Percentiles rank a stretch among this genome's conserved stretches.
Conservation (phyloP, 1,284 basidiomycete genomes). For the Amylostereum areolatum region DNA sequence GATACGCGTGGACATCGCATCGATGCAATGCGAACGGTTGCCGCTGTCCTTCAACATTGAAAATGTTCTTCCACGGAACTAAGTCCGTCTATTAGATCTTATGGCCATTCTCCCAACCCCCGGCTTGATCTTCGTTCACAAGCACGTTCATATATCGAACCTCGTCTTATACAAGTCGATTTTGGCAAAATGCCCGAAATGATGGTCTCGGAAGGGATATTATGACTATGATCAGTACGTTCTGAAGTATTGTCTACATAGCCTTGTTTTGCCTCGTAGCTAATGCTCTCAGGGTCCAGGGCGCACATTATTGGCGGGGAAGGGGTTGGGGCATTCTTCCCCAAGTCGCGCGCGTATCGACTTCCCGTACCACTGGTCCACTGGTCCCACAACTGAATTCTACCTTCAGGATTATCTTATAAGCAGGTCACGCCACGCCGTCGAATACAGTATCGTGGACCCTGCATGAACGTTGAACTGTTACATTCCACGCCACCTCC, state of each 20-base stretch:
- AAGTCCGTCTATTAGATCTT: conserved; percentile 26
- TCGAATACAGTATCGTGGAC: conserved; percentile 36
- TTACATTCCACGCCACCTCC: conserved; percentile 16
- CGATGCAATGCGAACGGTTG: conserved; percentile 11
- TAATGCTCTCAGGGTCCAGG: too few relatives aligned
- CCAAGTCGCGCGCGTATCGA: conserved; percentile 40
- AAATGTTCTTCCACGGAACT: conserved; percentile 23
- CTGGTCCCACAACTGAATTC: background rate
- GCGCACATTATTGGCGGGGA: conserved; percentile 21
- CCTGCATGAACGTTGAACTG: conserved; percentile 33
- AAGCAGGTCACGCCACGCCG: conserved; percentile 50
- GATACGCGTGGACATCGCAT: background rate
- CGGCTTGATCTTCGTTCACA: conserved; percentile 29
- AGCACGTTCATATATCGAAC: conserved; percentile 30
- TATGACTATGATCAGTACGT: conserved; percentile 35
- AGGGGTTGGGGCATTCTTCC: conserved; percentile 46
- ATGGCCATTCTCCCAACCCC: conserved; percentile 30
- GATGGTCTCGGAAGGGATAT: conserved; percentile 30
- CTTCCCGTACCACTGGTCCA: too few relatives aligned
- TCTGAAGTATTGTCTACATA: too few relatives aligned
- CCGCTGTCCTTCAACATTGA: conserved; percentile 10
- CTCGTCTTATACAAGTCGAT: conserved; percentile 36
- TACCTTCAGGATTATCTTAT: conserved; percentile 28
- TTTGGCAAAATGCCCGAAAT: conserved; percentile 28
- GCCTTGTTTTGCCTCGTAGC: too few relatives aligned